phyloP scores from a whole-genome alignment of 2,329 filamentous ascomycete species.

The Ophiocordyceps robertsii region DNA sequence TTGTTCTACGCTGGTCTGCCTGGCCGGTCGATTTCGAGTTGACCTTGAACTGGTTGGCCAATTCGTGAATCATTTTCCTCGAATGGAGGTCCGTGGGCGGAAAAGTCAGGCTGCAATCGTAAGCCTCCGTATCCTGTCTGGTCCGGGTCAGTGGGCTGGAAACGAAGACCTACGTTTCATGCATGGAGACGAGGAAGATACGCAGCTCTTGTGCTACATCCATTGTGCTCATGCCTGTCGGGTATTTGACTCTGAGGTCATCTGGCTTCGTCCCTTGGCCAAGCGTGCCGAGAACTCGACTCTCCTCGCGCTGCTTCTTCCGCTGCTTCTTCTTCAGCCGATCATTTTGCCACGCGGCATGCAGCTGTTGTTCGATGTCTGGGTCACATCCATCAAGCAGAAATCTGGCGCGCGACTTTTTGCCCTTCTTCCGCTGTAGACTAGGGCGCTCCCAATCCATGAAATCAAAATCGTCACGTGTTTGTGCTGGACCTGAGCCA shows the following conservation, averaged over 20 bases:
- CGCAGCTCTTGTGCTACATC: constrained; percentile 62
- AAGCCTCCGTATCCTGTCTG: background rate
- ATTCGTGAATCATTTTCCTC: constrained; percentile 66
- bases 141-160: background rate
- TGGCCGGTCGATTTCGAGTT: constrained; percentile 75
- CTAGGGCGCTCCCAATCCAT: constrained; percentile 71
- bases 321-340: constrained; percentile 56
- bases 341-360: constrained; percentile 51
- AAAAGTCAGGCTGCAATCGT: constrained; percentile 46
- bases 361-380: constrained; percentile 49
- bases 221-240: constrained; percentile 54
- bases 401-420: constrained; percentile 42
- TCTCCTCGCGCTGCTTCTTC: constrained; percentile 56
- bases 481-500: constrained; percentile 2
- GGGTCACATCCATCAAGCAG: constrained; percentile 46
- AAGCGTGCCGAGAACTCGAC: constrained; percentile 52
- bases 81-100: constrained; percentile 73
- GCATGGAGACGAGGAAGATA: constrained; percentile 50
- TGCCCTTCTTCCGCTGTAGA: constrained; percentile 46
- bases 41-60: constrained; percentile 62
- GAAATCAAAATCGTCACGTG: constrained; percentile 61
- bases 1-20: constrained; percentile 59
- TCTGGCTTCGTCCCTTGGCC: constrained; percentile 42
- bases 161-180: constrained; percentile 41
- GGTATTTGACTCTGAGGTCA: constrained; percentile 58